A percentile compares a stretch with the other conserved stretches of the same genome.
These are phyloP conservation scores for Sarocladium oryzae DNA, from an alignment of 2,329 filamentous ascomycete genomes.

Conservation along the genomic window DNA sequence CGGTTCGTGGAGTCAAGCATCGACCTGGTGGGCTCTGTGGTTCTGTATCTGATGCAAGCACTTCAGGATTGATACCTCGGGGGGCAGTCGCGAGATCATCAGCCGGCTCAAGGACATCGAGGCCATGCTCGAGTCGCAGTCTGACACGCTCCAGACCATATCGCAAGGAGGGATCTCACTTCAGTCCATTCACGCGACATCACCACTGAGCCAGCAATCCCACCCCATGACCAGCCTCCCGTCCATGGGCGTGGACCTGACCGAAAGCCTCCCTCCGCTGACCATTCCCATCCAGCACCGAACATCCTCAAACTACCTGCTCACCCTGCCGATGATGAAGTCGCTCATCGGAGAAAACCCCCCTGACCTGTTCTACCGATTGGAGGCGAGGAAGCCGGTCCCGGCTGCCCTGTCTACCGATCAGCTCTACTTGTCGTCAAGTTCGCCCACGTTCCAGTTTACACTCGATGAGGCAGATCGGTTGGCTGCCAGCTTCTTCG, in stretches of 20 bases:
- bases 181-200: constrained; percentile 11
- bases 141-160: constrained; percentile 14
- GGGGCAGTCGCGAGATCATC: constrained; percentile 22
- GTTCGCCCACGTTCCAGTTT: constrained; percentile 1
- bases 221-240: constrained; percentile 10
- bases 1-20: constrained; percentile 15
- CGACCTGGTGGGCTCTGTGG: no score
- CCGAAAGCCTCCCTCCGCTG: constrained; percentile 17
- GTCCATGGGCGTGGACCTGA: constrained; percentile 11
- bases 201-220: constrained; percentile 14
- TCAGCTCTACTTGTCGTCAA: neutral
- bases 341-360: constrained; percentile 24
- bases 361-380: constrained; percentile 19
- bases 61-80: constrained; percentile 21
- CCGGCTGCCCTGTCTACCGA: constrained; percentile 18
- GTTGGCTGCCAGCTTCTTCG: constrained; percentile 20
- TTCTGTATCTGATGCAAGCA: neutral
- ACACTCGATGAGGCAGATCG: constrained; percentile 17
- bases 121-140: constrained; percentile 16
- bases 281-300: constrained; percentile 23
- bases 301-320: constrained; percentile 22
- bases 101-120: constrained; percentile 21
- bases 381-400: constrained; percentile 19
- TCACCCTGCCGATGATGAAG: constrained; percentile 21
- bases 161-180: constrained; percentile 2